A percentile compares a stretch with the other conserved stretches of the same genome.
phyloP scores from a whole-genome alignment of 2,329 filamentous ascomycete genomes.

The Paramyrothecium sp. region DNA sequence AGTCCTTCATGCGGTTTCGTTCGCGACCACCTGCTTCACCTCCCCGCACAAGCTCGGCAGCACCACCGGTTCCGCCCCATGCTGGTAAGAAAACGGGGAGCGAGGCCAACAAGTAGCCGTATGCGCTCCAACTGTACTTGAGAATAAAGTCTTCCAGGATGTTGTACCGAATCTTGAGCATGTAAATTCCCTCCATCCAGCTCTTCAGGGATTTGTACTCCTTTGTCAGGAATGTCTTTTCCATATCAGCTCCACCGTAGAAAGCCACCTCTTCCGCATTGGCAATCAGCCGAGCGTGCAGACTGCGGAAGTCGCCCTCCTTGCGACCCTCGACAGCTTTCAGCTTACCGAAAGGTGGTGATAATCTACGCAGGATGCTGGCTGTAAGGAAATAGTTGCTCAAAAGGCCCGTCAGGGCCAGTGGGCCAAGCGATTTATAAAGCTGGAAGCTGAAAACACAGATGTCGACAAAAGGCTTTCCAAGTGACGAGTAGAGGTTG shows the following conservation, averaged over 20 bases:
- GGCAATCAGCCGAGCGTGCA: constrained; percentile 89
- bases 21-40: constrained; percentile 60
- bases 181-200: constrained; percentile 99
- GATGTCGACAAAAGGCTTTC: constrained; percentile 97
- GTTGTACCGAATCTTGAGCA: constrained; percentile 96
- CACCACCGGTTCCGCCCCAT: constrained; percentile 82
- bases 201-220: constrained; percentile 90
- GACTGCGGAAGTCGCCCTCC: constrained; percentile 89
- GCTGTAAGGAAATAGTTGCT: constrained; percentile 95
- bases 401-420: constrained; percentile 81
- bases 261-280: constrained; percentile 98
- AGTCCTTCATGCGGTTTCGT: constrained; percentile 91
- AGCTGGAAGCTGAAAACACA: constrained; percentile 98
- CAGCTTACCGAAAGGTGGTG: constrained; percentile 93
- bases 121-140: constrained; percentile 98
- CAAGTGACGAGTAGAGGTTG: constrained; percentile 89
- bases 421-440: constrained; percentile 83
- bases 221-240: constrained; percentile 86
- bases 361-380: constrained; percentile 81
- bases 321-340: constrained; percentile 94
- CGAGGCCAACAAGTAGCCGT: constrained; percentile 91
- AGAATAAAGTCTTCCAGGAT: constrained; percentile 98
- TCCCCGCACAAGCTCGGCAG: constrained; percentile 60
- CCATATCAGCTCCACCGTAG: constrained; percentile 92
- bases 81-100: constrained; percentile 91